Evolutionary conservation across 1,284 basidiomycete species (phyloP), one percentile per base, ranked within the genome.

Genomic region (Meira miltonrushii): DNA sequence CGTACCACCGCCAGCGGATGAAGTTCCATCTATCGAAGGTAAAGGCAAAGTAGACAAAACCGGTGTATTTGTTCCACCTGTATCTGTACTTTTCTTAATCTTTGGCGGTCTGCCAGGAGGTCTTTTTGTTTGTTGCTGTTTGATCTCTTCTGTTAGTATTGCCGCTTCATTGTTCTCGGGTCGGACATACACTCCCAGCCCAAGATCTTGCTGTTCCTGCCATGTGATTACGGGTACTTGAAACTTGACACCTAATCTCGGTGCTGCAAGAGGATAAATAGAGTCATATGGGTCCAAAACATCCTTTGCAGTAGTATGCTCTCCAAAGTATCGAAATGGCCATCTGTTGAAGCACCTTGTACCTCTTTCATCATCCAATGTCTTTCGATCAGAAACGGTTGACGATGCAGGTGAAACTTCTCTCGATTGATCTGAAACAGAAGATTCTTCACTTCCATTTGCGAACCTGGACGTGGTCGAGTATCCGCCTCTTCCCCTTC

Each of bases 281-380:
- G 90, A 85, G 81, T 96, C 93, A 78, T 96, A 90, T 39, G 89
- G 85, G 82, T 95, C 92, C 88, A 73, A 60, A 12, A 66, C 64
- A 59, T 71, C 60, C 46, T 60, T 66, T 21, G 90, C 92, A 39
- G 88, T 84, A 1, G 92, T 95, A 79, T 93, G 88, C 79, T 89
- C 84, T 12, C 92, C 92, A 80, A 96, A 96, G 80, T 96, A 96
- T 60, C 92, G 84, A 80, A 92, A 95, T 1, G 91, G 91, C 92
- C 92, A 96, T 83, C 90, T 87, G 74, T 91, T 90, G 78, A 88
- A 93, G 61, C 74, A 77, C n/a, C 80, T 90, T 84, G 78, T 87
- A 86, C 79, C 75, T 13, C 67, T 67, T n/a, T 72, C 57, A 54
- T 78, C 75, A 41, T 71, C 72, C 1, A 56, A 44, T 2, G 66